Evolutionary conservation across 2,329 filamentous ascomycete genomes (phyloP).

Genomic region (Stagonosporopsis vannaccii): DNA sequence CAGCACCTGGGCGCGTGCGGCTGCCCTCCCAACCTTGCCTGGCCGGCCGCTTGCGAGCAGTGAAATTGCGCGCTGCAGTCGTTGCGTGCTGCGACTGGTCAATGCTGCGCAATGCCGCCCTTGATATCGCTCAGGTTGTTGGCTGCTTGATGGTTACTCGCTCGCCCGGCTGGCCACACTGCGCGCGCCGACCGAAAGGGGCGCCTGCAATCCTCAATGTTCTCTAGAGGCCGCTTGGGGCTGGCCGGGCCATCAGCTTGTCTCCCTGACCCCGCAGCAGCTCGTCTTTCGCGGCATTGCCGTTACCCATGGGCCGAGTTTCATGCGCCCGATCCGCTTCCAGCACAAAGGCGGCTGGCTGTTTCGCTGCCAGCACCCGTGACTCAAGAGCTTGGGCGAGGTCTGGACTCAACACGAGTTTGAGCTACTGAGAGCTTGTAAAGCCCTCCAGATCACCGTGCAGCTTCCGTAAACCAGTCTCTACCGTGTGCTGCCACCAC

Average conservation of each 20-base stretch:
- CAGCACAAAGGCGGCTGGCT: constrained; percentile 13
- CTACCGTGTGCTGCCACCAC: background rate
- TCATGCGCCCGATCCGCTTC: constrained; percentile 16
- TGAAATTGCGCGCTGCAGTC: constrained; percentile 17
- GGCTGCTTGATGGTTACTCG: constrained; percentile 15
- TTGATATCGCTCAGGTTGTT: constrained; percentile 17
- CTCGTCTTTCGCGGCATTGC: constrained; percentile 14
- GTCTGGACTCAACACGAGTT: background rate
- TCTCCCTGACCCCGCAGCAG: constrained; percentile 20
- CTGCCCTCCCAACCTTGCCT: constrained; percentile 16
- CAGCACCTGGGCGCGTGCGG: constrained; percentile 12
- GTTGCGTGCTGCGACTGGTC: constrained; percentile 17
- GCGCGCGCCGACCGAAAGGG: constrained; percentile 17
- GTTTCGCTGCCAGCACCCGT: constrained; percentile 11
- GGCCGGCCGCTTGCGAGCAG: constrained; percentile 13
- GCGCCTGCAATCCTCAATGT: constrained; percentile 17
- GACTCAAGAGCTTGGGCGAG: constrained; percentile 1
- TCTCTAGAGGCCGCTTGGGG: constrained; percentile 15
- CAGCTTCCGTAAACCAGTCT: background rate
- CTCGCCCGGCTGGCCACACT: constrained; percentile 9
- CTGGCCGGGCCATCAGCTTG: constrained; percentile 17
- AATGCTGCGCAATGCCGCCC: constrained; percentile 15
- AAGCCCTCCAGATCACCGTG: background rate
- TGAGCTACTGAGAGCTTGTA: background rate
- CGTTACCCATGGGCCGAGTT: constrained; percentile 13